Evolutionary conservation across 495 filamentous ascomycete species (phyloP), one percentile per base, ranked within the genome.

Genomic region (Poronia punctata): DNA sequence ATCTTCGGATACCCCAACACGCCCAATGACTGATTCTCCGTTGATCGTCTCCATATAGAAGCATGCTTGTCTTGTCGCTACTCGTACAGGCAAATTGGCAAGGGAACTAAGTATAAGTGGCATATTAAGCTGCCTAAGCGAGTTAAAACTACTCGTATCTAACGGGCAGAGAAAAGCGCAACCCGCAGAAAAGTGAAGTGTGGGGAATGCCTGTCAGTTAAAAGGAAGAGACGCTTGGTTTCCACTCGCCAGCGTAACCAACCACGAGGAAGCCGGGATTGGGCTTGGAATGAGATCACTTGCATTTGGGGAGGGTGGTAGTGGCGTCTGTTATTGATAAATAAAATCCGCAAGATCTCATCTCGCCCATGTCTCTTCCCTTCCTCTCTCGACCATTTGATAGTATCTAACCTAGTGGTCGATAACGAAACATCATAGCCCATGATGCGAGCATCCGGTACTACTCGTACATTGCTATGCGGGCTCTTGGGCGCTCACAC

Each of bases 381-480:
- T 35, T 4, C 1, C 20, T 16, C 3, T 32, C 18, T 23, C 27
- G 14, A 16, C 29, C 23, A 10, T 11, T 37, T 15, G 18, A 36
- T 43, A 19, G 11, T n/a, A n/a, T n/a, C n/a, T n/a, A n/a, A n/a
- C n/a, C n/a, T 15, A 11, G 24, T 15, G 23, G 3, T 38, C 33
- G 35, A 22, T 31, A 19, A 15, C 26, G 33, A 38, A 15, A 15
- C 22, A 12, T 7, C 14, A 32, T 19, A 21, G 20, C 30, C 29
- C 38, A 50, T 23, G 27, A 59, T 59, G 55, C 47, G 46, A 17
- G 19, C 39, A 28, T 22, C 19, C 36, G n/a, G 37, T n/a, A n/a
- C n/a, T n/a, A n/a, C n/a, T n/a, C n/a, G n/a, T n/a, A n/a, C n/a
- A 26, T 19, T 55, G 35, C 27, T 55, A n/a, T 40, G 37, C 29